These are phyloP conservation scores for Colletotrichum sp. DNA, from an alignment of 2,329 filamentous ascomycete genomes.

Conservation along the genomic window DNA sequence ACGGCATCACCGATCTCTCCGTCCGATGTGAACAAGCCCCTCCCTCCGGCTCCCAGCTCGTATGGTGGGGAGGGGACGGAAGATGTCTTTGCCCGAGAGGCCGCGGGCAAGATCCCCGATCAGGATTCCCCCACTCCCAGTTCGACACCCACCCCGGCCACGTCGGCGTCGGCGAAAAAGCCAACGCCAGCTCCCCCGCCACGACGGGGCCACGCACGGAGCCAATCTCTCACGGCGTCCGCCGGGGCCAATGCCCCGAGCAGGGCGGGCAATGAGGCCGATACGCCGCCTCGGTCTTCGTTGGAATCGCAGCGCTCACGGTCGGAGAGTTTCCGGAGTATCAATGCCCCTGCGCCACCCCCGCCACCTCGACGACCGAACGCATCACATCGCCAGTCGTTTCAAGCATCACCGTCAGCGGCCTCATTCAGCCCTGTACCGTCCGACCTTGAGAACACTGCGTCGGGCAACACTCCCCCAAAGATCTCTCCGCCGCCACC, in stretches of 20 bases:
- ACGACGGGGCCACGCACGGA: conserved; percentile 51
- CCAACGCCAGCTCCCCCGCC: conserved; percentile 58
- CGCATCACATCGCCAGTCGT: conserved; percentile 37
- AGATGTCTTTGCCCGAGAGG: conserved; percentile 59
- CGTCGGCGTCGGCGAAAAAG: conserved; percentile 40
- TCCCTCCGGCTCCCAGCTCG: conserved; percentile 59
- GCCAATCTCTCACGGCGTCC: conserved; percentile 32
- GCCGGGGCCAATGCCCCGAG: conserved; percentile 21
- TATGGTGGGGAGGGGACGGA: conserved; percentile 54
- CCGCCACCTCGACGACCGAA: conserved; percentile 58
- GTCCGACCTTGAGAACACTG: not conserved
- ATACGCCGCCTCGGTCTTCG: conserved; percentile 52
- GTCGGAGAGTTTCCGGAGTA: conserved; percentile 48
- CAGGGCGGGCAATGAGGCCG: conserved; percentile 33
- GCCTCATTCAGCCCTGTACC: conserved; percentile 5
- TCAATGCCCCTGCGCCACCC: conserved; percentile 53
- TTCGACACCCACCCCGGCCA: conserved; percentile 38
- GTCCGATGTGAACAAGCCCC: conserved; percentile 66
- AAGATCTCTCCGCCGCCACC: conserved; percentile 45
- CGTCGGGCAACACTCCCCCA: not conserved
- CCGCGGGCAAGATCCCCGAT: conserved; percentile 57
- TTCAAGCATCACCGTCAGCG: not conserved
- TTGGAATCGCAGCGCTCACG: conserved; percentile 54
- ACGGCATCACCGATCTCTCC: conserved; percentile 33
- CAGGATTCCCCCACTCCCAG: conserved; percentile 28